Percentiles rank a stretch among this genome's conserved stretches.
Conservation (phyloP, 768 basidiomycete genomes). For the Serendipita indica region DNA sequence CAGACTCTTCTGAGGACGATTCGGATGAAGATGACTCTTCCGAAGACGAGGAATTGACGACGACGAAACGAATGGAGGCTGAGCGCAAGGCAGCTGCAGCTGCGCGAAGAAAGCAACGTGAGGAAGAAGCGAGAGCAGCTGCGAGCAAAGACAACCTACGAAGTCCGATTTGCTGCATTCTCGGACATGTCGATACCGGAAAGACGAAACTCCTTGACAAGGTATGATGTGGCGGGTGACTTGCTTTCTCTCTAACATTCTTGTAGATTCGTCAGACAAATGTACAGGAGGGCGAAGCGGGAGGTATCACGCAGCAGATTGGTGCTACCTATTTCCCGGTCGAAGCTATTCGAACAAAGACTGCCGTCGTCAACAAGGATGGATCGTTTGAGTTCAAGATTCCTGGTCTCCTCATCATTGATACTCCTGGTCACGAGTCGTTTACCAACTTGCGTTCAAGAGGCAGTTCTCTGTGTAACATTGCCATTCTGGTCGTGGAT, state of each 20-base stretch:
- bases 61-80: constrained; percentile 58
- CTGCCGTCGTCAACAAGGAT: constrained; percentile 87
- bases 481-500: constrained; percentile 96
- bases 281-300: constrained; percentile 98
- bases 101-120: constrained; percentile 36
- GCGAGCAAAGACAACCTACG: constrained; percentile 80
- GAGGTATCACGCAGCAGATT: constrained; percentile 99
- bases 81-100: constrained; percentile 33
- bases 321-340: constrained; percentile 99
- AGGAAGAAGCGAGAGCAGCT: constrained; percentile 72
- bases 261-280: constrained; percentile 97
- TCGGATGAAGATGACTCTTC: constrained; percentile 31
- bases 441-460: constrained; percentile 93
- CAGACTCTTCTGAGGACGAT: constrained; percentile 37
- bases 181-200: constrained; percentile 98
- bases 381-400: constrained; percentile 84
- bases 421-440: constrained; percentile 98
- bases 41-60: constrained; percentile 50
- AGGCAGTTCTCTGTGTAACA: constrained; percentile 95
- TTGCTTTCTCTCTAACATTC: constrained; percentile 3
- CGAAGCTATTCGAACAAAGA: constrained; percentile 87
- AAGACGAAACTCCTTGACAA: constrained; percentile 97
- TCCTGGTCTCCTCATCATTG: constrained; percentile 89
- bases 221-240: constrained; percentile 30
- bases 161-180: constrained; percentile 95